Percentiles rank a stretch among this genome's conserved stretches.
Evolutionary conservation across 1,139 yeast species (phyloP).

Genomic region (Protomyces arabidopsidicola): DNA sequence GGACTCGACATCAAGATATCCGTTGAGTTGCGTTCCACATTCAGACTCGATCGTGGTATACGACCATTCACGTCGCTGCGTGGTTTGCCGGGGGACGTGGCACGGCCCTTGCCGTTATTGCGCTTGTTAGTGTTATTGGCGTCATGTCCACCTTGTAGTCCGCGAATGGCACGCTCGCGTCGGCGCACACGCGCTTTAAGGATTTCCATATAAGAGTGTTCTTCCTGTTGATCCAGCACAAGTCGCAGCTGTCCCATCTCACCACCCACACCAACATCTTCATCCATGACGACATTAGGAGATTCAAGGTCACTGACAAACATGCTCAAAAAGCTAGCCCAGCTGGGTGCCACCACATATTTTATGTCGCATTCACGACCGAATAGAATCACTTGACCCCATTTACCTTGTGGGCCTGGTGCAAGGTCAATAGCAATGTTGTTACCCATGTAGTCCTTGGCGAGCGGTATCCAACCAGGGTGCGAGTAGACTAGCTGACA

Average conservation of each 20-base stretch:
- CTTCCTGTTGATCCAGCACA: slow-evolving; percentile 8
- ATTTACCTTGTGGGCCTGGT: slow-evolving; percentile 67
- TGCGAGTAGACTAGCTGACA: slow-evolving; percentile 74
- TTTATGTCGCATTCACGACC: slow-evolving; percentile 88
- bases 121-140: not conserved
- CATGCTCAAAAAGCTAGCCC: slow-evolving; percentile 75
- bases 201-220: slow-evolving; percentile 10
- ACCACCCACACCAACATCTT: slow-evolving; percentile 39
- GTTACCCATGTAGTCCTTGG: slow-evolving; percentile 84
- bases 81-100: slow-evolving; percentile 3
- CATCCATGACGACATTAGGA: slow-evolving; percentile 66
- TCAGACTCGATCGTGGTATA: not conserved
- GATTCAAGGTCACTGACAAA: slow-evolving; percentile 80
- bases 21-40: not conserved
- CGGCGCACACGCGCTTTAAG: slow-evolving; percentile 23
- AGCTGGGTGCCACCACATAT: slow-evolving; percentile 68
- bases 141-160: slow-evolving; percentile 1
- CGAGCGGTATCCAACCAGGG: slow-evolving; percentile 83
- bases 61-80: not conserved
- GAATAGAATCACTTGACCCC: slow-evolving; percentile 82
- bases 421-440: slow-evolving; percentile 84
- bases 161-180: slow-evolving; percentile 22
- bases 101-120: slow-evolving; percentile 16
- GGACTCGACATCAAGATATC: not conserved
- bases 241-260: slow-evolving; percentile 21